Base-by-base conservation (phyloP, 2,329 filamentous ascomycete species). In the Trichoderma atroviride region DNA sequence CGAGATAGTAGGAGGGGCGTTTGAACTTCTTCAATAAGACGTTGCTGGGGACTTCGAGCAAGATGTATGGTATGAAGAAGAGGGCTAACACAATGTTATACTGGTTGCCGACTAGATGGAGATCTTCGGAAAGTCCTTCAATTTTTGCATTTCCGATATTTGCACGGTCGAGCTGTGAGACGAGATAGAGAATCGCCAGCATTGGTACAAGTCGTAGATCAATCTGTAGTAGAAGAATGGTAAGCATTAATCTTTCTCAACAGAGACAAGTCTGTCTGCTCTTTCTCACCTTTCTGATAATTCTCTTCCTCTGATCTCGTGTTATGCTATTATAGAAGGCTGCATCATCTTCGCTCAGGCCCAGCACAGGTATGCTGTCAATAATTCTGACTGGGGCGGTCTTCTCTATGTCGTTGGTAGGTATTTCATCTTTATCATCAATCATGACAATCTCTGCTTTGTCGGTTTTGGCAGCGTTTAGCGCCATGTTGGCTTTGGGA, bases 1-100 rank as follows among this genome's bases (percentile, higher is more conserved):
- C 53, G 7, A 67, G 53, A 50, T 59, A 69, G 27, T 52, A 35
- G 10, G 52, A 53, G 14, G 47, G 67, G 4, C 52, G 35, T 22
- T 55, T 55, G 9, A 55, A 73, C 27, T 64, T 29, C 50, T 70
- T 72, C 9, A 71, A 35, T 14, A 72, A 43, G 19, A 71, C 61
- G 57, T 71, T 69, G 35, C 67, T 69, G 16, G 67, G 72, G 19
- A 72, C 68, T 53, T 73, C 71, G 14, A 71, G 71, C 10, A 71
- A 3, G 35, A 72, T 71, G 37, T 72, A 73, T 1, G 70, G 66
- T 16, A 73, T 73, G 35, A 75, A 75, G 69, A 75, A 75, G 27
- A 75, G 73, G 68, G 72, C 72, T 7, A 75, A 61, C 1, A 73
- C 71, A 37, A 74, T 59, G 1, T 73, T 72, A 9, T 74, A 75